Evolutionary conservation across 1,139 yeast genomes (phyloP).

Genomic region (Hanseniaspora gamundiae): DNA sequence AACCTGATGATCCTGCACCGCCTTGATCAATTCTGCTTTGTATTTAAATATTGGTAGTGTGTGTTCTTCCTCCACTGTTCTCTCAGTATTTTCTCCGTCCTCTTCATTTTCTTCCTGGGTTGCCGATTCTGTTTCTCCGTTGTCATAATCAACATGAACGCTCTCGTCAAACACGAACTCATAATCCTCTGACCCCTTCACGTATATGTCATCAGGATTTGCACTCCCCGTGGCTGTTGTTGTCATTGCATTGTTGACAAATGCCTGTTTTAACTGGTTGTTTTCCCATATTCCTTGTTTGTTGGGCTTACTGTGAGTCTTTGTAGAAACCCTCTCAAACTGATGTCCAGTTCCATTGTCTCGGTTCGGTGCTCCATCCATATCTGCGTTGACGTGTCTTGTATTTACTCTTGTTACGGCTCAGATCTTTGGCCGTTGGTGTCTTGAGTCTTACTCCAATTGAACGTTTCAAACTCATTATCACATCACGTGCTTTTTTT

Average conservation of each 20-base stretch:
- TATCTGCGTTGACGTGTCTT: no score
- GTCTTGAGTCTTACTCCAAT: no score
- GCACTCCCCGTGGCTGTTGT: conserved; percentile 19
- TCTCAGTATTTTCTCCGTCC: conserved; percentile 22
- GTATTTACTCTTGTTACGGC: no score
- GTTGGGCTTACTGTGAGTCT: conserved; percentile 14
- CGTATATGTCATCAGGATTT: conserved; percentile 32
- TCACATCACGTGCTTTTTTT: no score
- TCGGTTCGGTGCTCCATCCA: no score
- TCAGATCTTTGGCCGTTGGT: no score
- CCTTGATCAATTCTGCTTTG: conserved; percentile 44
- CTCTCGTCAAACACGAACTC: conserved; percentile 78
- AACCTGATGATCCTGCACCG: conserved; percentile 55
- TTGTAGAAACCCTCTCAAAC: conserved; percentile 13
- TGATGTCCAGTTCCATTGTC: no score
- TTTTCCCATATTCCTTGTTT: conserved; percentile 52
- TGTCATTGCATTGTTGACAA: conserved; percentile 12
- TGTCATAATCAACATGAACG: conserved; percentile 57
- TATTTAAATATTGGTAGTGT: conserved; percentile 57
- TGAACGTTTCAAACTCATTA: no score
- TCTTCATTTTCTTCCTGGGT: conserved; percentile 10
- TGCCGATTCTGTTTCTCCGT: conserved; percentile 27
- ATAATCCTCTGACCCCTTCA: conserved; percentile 42
- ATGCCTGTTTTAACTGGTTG: conserved; percentile 45
- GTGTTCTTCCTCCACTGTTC: conserved; percentile 28